Conservation (phyloP, 495 filamentous ascomycete genomes). For the Barbatosphaeria neglecta region DNA sequence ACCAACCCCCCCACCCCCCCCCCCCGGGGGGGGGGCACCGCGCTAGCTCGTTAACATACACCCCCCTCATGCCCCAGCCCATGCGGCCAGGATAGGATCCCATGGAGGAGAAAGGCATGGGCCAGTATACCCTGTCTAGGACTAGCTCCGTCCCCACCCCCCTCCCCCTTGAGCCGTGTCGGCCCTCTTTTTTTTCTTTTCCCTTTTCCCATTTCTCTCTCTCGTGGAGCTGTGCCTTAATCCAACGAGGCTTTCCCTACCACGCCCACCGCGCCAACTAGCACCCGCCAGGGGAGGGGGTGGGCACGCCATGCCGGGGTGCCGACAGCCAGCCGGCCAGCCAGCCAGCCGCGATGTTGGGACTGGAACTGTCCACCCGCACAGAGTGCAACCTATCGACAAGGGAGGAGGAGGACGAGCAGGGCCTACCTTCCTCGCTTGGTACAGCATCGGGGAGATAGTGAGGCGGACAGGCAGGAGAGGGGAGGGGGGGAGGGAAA, state of each 20-base stretch:
- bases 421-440: too few relatives aligned
- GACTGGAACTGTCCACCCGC: not conserved
- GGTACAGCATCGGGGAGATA: too few relatives aligned
- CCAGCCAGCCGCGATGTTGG: slow-evolving; percentile 14
- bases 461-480: too few relatives aligned
- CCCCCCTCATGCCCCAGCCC: not conserved
- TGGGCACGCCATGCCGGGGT: slow-evolving; percentile 20
- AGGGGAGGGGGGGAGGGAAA: too few relatives aligned
- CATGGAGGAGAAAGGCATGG: not conserved
- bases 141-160: too few relatives aligned
- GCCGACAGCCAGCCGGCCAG: too few relatives aligned
- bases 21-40: not conserved
- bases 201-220: too few relatives aligned
- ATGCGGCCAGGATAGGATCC: not conserved
- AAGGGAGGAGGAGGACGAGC: too few relatives aligned
- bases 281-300: slow-evolving; percentile 1
- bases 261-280: not conserved
- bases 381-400: slow-evolving; percentile 1
- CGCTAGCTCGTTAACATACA: not conserved
- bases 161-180: not conserved
- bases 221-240: slow-evolving; percentile 1
- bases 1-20: not conserved
- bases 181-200: too few relatives aligned
- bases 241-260: slow-evolving; percentile 1
- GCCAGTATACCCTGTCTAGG: not conserved